phyloP scores from a whole-genome alignment of 257 asterid genomes.

The Plantago elongata region DNA sequence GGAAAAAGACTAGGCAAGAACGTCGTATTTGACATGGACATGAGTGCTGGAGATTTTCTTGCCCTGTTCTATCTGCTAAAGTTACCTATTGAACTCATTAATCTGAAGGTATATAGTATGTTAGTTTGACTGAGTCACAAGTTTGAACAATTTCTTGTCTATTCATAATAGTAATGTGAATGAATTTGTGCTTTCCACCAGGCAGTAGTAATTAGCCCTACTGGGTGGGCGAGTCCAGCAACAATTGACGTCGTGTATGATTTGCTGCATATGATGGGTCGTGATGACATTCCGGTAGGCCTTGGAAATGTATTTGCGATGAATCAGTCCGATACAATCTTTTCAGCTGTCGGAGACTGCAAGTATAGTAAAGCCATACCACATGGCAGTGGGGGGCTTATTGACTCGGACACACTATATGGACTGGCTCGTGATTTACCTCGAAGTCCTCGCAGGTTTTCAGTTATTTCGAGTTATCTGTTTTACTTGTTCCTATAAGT shows the following conservation, averaged over 20 bases:
- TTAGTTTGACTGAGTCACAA: too few relatives aligned
- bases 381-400: slow-evolving; percentile 73
- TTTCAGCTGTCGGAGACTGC: slow-evolving; percentile 68
- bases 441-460: slow-evolving; percentile 74
- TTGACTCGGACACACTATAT: slow-evolving; percentile 79
- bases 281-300: slow-evolving; percentile 82
- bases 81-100: slow-evolving; percentile 53
- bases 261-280: slow-evolving; percentile 89
- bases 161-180: neutral
- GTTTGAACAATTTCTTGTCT: too few relatives aligned
- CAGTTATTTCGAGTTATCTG: neutral
- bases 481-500: neutral
- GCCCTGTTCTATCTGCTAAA: slow-evolving; percentile 83
- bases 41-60: slow-evolving; percentile 91
- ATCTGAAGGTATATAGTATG: slow-evolving; percentile 53
- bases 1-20: slow-evolving; percentile 50
- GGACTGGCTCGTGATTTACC: slow-evolving; percentile 77
- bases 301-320: slow-evolving; percentile 62
- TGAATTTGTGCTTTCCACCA: slow-evolving; percentile 22
- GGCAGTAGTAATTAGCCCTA: slow-evolving; percentile 75
- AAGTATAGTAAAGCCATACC: slow-evolving; percentile 70
- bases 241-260: slow-evolving; percentile 77
- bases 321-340: slow-evolving; percentile 47
- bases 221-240: slow-evolving; percentile 91
- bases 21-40: slow-evolving; percentile 85